Evolutionary conservation across 192 early-diverging fungal genomes (phyloP), one percentile per base, ranked within the genome.

Genomic region (Coemansia sp.): DNA sequence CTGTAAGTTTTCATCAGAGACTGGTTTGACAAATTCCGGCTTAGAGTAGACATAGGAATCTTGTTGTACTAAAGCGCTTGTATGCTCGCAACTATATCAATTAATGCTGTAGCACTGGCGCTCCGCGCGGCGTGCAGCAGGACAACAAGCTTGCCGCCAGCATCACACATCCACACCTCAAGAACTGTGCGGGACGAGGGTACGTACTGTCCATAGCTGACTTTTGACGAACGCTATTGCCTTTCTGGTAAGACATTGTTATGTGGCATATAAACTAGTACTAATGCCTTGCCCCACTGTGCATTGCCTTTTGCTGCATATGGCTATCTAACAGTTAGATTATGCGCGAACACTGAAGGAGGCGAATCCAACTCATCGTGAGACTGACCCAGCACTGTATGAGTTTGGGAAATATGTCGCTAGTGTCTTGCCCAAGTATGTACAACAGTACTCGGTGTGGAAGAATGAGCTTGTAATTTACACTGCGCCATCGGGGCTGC

Each of bases 381-480:
- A 81, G 59, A 44, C 48, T 25, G 67, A 82, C 7, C 27, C 66
- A 7, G 54, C 70, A 32, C 78, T 94, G 51, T 90, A 93, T 68
- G 91, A 93, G 74, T 98, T 88, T 76, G 94, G 94, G 53, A 86
- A 92, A 70, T 97, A 91, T 81, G 75, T 98, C 38, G 83, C 88
- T 24, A 86, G 86, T 38, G 84, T 88, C 65, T 77, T 98, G 64
- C 97, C 97, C 27, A 97, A 96, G 81, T 97, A 84, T 73, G 90
- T 98, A 53, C 97, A 98, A 73, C 97, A 96, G 82, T 92, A 92
- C 73, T 93, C 93, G 26, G 91, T 98, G 59, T 97, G 95, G 88
- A 97, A 97, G 81, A 93, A 99, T 62, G 97, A 99, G 74, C 84
- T 99, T 49, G 93, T 92, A n/a, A 77, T 99, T 59, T 93, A 94